Evolutionary conservation across 2,329 filamentous ascomycete genomes (phyloP).

Genomic region (Hymenoscyphus linearis): DNA sequence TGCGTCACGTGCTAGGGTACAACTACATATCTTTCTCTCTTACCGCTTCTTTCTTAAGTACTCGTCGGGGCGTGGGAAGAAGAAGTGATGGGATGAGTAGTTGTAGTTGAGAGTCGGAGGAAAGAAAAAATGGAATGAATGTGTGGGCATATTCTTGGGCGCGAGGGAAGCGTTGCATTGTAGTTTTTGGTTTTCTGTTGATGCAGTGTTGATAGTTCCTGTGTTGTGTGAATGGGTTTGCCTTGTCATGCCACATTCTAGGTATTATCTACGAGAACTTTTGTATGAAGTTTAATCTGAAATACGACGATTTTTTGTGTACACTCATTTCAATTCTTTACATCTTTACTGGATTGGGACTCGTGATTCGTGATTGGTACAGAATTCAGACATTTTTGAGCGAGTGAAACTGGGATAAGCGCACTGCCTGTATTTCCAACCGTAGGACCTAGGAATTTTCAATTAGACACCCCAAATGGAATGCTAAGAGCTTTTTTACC

Average conservation of each 20-base stretch:
- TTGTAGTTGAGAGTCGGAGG: no score
- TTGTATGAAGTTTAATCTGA: background rate
- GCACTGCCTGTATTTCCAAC: background rate
- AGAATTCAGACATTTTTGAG: constrained; percentile 11
- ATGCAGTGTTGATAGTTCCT: constrained; percentile 5
- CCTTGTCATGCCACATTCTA: no score
- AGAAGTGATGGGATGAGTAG: no score
- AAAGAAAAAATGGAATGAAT: background rate
- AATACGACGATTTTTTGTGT: background rate
- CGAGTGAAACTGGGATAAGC: background rate
- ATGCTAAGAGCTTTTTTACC: background rate
- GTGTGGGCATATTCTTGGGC: background rate
- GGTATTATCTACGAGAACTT: background rate
- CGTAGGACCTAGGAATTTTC: background rate
- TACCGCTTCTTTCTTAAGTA: no score
- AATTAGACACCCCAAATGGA: background rate
- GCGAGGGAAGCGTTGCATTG: background rate
- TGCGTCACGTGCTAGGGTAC: no score
- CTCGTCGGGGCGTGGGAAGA: constrained; percentile 24
- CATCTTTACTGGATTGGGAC: no score
- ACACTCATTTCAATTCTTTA: background rate
- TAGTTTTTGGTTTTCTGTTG: no score
- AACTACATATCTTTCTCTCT: no score
- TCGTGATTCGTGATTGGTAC: no score
- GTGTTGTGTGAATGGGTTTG: background rate